Conservation (phyloP, 371 early-diverging fungal genomes). For the Massospora cicadina region DNA sequence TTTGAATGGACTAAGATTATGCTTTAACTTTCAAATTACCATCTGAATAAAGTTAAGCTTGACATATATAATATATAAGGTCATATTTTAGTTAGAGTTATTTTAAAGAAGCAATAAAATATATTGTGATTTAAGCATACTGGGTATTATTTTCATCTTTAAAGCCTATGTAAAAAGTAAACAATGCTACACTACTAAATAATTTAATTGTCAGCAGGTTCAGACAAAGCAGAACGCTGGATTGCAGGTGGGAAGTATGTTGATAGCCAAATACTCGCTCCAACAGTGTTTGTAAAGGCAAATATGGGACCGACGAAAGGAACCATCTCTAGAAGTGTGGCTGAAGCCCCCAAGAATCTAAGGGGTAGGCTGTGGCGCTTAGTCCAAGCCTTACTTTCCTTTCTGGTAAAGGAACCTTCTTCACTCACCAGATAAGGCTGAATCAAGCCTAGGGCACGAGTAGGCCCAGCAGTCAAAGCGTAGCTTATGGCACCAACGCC, state of each 20-base stretch:
- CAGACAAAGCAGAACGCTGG: no score
- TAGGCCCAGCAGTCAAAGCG: background rate
- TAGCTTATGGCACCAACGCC: background rate
- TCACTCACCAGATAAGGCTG: background rate
- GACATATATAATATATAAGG: no score
- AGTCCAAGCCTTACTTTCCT: background rate
- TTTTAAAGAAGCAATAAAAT: no score
- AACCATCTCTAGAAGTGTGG: background rate
- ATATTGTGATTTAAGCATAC: no score
- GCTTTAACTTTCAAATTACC: no score
- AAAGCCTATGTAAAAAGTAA: no score
- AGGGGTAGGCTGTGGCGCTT: background rate
- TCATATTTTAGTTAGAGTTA: no score
- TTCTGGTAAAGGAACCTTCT: background rate
- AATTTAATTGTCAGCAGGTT: no score
- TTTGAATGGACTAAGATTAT: no score
- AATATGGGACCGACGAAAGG: constrained; percentile 2
- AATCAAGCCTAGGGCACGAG: background rate
- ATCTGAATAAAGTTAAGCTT: no score
- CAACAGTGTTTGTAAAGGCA: constrained; percentile 8
- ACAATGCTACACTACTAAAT: no score
- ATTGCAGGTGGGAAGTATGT: background rate
- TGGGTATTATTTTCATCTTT: no score
- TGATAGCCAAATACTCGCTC: constrained; percentile 5
- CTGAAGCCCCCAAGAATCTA: constrained; percentile 1